phyloP scores from a whole-genome alignment of 139 green algal species.

The Monoraphidium neglectum region DNA sequence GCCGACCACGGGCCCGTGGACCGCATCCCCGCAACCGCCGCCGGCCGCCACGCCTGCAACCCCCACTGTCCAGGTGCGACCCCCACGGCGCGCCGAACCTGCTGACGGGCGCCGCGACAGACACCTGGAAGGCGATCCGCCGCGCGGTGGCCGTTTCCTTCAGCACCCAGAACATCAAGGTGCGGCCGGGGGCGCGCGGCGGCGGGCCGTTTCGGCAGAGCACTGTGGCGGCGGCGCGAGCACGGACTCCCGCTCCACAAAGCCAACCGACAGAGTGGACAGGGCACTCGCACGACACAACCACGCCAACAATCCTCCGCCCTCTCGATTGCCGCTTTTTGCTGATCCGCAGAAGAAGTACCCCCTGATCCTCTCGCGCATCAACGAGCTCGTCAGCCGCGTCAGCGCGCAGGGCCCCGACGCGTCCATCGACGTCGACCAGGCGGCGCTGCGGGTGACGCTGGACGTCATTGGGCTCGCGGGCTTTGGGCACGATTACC shows the following conservation, averaged over 20 bases:
- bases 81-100: slow-evolving; percentile 40
- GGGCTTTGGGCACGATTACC: slow-evolving; percentile 52
- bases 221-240: no score
- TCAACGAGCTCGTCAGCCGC: slow-evolving; percentile 15
- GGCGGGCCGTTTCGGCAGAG: no score
- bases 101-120: slow-evolving; percentile 41
- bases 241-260: no score
- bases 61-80: background rate
- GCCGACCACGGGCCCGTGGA: no score
- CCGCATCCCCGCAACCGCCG: background rate
- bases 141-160: slow-evolving; percentile 51
- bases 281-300: no score
- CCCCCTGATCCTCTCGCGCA: slow-evolving; percentile 5
- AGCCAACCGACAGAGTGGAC: no score
- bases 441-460: slow-evolving; percentile 57
- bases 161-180: slow-evolving; percentile 37
- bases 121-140: slow-evolving; percentile 41
- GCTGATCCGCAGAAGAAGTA: slow-evolving; percentile 15
- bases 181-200: no score
- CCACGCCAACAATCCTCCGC: no score
- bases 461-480: slow-evolving; percentile 48
- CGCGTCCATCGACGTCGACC: slow-evolving; percentile 35
- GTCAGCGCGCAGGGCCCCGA: slow-evolving; percentile 8
- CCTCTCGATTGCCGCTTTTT: no score
- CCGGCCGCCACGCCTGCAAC: background rate